Conservation (phyloP, 1,284 basidiomycete species). For the Trichosporon faecale region DNA sequence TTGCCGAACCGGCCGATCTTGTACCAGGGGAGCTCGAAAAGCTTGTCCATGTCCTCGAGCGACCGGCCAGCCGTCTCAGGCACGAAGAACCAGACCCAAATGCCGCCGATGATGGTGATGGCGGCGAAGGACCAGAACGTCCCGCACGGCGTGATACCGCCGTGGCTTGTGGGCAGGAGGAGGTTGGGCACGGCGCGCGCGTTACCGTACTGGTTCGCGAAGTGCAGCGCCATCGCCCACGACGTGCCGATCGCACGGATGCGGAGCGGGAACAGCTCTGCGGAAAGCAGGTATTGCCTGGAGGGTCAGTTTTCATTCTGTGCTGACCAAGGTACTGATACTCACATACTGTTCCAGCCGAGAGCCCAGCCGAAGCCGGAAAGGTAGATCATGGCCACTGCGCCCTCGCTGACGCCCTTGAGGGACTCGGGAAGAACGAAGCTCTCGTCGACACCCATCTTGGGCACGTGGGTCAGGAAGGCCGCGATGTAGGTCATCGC, state of each 20-base stretch:
- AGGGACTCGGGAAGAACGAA: background rate
- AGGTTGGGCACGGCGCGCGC: conserved; percentile 21
- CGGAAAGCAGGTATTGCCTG: conserved; percentile 19
- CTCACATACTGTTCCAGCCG: conserved; percentile 11
- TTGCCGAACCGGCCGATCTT: conserved; percentile 20
- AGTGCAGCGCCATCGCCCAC: conserved; percentile 18
- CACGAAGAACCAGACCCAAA: conserved; percentile 32
- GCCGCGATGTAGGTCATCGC: conserved; percentile 4
- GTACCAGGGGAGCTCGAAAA: conserved; percentile 25
- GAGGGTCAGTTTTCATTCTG: background rate
- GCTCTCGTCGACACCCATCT: background rate
- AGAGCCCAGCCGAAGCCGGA: conserved; percentile 11
- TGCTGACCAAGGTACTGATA: no score
- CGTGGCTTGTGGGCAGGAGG: conserved; percentile 1
- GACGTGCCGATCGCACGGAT: conserved; percentile 16
- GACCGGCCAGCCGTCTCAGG: conserved; percentile 31
- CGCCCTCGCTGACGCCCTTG: background rate
- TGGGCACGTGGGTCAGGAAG: background rate
- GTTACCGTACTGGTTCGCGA: conserved; percentile 18
- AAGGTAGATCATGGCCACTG: conserved; percentile 9
- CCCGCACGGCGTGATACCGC: conserved; percentile 24
- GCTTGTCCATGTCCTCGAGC: conserved; percentile 26
- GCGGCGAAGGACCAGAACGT: conserved; percentile 35
- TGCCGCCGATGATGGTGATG: conserved; percentile 25
- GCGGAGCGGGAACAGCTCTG: conserved; percentile 19